Evolutionary conservation across 108 stramenopile species (phyloP), one percentile per base, ranked within the genome.

Genomic region (Halocafeteria seosinensis): DNA sequence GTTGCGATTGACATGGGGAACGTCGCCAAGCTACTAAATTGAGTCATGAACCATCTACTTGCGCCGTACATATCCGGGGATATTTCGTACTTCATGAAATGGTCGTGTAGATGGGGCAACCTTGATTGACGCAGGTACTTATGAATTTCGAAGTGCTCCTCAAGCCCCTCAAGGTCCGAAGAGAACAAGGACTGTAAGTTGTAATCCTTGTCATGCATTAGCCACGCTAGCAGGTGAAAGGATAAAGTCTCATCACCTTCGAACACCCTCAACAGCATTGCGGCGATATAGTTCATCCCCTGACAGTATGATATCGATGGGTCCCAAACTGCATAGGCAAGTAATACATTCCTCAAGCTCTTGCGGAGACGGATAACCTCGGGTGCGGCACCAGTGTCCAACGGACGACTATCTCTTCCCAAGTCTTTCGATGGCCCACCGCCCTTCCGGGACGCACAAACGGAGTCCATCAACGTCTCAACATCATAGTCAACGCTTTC

Each of bases 241-340:
- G 42, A 17, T 47, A n/a, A 17, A 21, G 17, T 17, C 42, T 47
- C 42, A n/a, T 47, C 42, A 21, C 42, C 42, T 17, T 47, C n/a
- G 42, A 47, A 47, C 42, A 47, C 42, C n/a, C 42, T 17, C 42
- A 91, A 62, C 33, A 89, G 85, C 85, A 88, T 84, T 27, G 84
- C 92, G 12, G 85, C 85, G 35, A 94, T 82, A 68, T 87, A 94
- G 52, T 87, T 86, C 89, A 94, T 89, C 23, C 93, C 93, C 62
- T 94, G 93, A 63, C 93, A 94, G 67, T 94, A 94, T 4, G 90
- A 88, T 23, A 90, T 79, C 66, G 88, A 84, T 8, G 58, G 64
- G 59, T 94, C 93, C 50, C 85, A 76, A 30, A 83, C 66, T 50
- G 82, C 51, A 12, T 35, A 33, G 12, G 65, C 58, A 8, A 37